Evolutionary conservation across 805 yeast genomes (phyloP).

Genomic region (Myxozyma neotropica): DNA sequence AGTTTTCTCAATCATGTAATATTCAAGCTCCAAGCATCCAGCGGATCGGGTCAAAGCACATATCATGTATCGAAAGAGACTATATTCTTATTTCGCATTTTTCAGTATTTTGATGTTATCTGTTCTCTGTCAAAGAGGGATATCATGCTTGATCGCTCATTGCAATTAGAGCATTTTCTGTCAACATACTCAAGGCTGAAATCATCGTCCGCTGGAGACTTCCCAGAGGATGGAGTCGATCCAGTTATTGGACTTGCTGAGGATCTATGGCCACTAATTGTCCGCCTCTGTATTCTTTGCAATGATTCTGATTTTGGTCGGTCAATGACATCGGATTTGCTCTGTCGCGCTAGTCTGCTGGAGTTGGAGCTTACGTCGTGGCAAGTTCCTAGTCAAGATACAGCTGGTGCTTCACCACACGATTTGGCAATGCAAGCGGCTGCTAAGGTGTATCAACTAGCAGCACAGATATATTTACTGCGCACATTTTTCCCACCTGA

Average conservation of each 20-base stretch:
- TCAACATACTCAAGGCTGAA: slow-evolving; percentile 24
- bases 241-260: slow-evolving; percentile 32
- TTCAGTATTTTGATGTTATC: slow-evolving; percentile 34
- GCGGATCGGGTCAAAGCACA: neutral
- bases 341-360: slow-evolving; percentile 28
- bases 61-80: slow-evolving; percentile 24
- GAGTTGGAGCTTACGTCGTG: slow-evolving; percentile 29
- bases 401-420: slow-evolving; percentile 1
- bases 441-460: slow-evolving; percentile 32
- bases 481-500: slow-evolving; percentile 30
- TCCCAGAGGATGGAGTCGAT: slow-evolving; percentile 24
- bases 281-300: slow-evolving; percentile 30
- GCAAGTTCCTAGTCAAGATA: slow-evolving; percentile 14
- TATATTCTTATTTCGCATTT: slow-evolving; percentile 27
- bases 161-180: slow-evolving; percentile 29
- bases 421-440: slow-evolving; percentile 31
- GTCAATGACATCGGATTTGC: slow-evolving; percentile 19
- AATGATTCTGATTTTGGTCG: slow-evolving; percentile 31
- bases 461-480: slow-evolving; percentile 30
- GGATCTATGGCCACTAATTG: slow-evolving; percentile 33
- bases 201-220: neutral
- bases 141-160: slow-evolving; percentile 22
- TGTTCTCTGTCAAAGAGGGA: slow-evolving; percentile 26
- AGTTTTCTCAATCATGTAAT: slow-evolving; percentile 27
- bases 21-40: slow-evolving; percentile 17